A percentile compares a stretch with the other conserved stretches of the same genome.
phyloP scores from a whole-genome alignment of 495 filamentous ascomycete species.

The Lasiosphaeria miniovina region DNA sequence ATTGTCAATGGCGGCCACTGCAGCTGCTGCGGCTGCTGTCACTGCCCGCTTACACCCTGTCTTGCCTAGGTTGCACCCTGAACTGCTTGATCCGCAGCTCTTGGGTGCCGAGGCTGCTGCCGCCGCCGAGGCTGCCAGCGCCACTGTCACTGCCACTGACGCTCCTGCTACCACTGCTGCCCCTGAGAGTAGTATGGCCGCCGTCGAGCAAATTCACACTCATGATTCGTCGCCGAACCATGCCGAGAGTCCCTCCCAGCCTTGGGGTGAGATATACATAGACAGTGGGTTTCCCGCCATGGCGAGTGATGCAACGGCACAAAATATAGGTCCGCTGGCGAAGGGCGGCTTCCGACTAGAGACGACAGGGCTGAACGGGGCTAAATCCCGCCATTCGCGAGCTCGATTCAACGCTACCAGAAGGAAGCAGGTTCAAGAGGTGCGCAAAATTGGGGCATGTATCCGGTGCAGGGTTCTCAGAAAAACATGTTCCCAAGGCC shows the following conservation, averaged over 20 bases:
- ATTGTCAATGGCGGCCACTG: conserved; percentile 46
- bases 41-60: conserved; percentile 44
- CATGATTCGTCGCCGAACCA: conserved; percentile 16
- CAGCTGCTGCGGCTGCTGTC: conserved; percentile 45
- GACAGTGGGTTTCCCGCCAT: conserved; percentile 32
- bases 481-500: conserved; percentile 78
- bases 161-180: conserved; percentile 15
- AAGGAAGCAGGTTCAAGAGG: conserved; percentile 75
- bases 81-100: conserved; percentile 49
- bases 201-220: conserved; percentile 14
- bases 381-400: conserved; percentile 46
- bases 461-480: conserved; percentile 83
- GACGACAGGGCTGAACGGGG: conserved; percentile 29
- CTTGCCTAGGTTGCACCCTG: not conserved
- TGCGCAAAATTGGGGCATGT: conserved; percentile 78
- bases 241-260: conserved; percentile 22
- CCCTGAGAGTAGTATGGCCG: conserved; percentile 17
- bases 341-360: conserved; percentile 46
- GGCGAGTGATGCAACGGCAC: conserved; percentile 15
- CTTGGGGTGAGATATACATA: conserved; percentile 48
- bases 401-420: conserved; percentile 65
- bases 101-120: conserved; percentile 34
- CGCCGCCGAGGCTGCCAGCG: conserved; percentile 27
- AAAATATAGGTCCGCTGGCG: conserved; percentile 23
- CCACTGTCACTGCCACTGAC: conserved; percentile 19